Base-by-base conservation (phyloP, 2,329 filamentous ascomycete species). In the Neonectria hederae region DNA sequence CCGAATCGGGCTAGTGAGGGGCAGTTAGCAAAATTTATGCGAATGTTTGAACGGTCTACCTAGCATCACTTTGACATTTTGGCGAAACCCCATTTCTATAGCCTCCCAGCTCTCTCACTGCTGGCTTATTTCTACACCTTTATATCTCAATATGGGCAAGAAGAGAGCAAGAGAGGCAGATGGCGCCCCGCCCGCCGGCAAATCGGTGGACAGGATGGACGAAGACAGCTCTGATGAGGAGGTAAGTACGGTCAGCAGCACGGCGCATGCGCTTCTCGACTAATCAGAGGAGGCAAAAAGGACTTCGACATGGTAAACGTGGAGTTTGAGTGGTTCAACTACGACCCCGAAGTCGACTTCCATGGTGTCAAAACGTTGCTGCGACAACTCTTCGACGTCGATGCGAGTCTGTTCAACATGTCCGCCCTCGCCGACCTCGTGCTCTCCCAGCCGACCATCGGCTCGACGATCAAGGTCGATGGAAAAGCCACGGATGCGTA, bases 321-420 rank as follows among this genome's bases (percentile, higher is more conserved):
- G 62, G 95, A 98, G 70, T 99, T 99, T 75, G 96, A 99, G 83
- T 98, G 94, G 92, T 99, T 98, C 83, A 97, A 97, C 81, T 97
- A 95, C 67, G 91, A 96, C 73, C 86, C 92, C 2, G 89, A 92
- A 8, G 86, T 97, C 73, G 96, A 99, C 80, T 98, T 98, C 80
- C 95, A 98, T 80, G 96, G 96, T 63, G 87, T 97, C 72, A 97
- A 97, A 79, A 91, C 89, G 10, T 88, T 99, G 8, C 81, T 97
- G 64, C 92, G 95, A 65, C 96, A 99, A 79, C 88, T 99, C 45
- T 90, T 99, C 78, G 96, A 98, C 78, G 88, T 92, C 58, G 96
- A 99, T 81, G 87, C 91, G 51, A 86, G 90, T 65, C 84, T 97
- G 30, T 93, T 97, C 82, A 91, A 98, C 79, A 87, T 97, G 70